Evolutionary conservation across 2,329 filamentous ascomycete genomes (phyloP).

Genomic region (Neoscytalidium dimidiatum): DNA sequence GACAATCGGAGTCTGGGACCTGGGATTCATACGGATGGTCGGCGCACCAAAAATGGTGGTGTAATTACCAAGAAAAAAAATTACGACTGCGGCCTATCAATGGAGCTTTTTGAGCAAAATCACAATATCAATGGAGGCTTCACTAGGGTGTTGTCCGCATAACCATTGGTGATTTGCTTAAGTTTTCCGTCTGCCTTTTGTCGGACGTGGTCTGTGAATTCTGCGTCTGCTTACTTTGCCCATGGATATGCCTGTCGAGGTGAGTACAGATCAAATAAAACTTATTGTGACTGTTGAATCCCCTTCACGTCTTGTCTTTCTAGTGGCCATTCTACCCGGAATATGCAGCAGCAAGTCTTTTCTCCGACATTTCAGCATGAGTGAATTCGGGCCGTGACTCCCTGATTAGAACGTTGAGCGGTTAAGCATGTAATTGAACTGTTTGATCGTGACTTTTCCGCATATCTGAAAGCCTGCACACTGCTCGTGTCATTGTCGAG

Average conservation of each 20-base stretch:
- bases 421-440: no score
- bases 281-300: neutral
- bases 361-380: no score
- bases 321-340: no score
- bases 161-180: constrained; percentile 56
- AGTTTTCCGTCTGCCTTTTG: neutral
- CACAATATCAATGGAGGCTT: constrained; percentile 59
- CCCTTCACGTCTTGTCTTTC: neutral
- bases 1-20: constrained; percentile 27
- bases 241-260: neutral
- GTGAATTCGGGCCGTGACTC: no score
- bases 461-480: no score
- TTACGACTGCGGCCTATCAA: constrained; percentile 47
- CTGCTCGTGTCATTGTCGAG: no score
- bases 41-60: constrained; percentile 38
- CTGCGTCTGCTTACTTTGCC: neutral
- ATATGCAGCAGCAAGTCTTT: no score
- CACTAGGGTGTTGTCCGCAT: constrained; percentile 59
- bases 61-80: constrained; percentile 44
- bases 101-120: constrained; percentile 40
- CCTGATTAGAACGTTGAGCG: no score
- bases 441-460: no score
- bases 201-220: neutral
- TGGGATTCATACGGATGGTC: constrained; percentile 18
- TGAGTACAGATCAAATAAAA: constrained; percentile 1